Percentiles rank a stretch among this genome's conserved stretches.
phyloP scores from a whole-genome alignment of 768 basidiomycete genomes.

The Dioszegia aurantiaca region DNA sequence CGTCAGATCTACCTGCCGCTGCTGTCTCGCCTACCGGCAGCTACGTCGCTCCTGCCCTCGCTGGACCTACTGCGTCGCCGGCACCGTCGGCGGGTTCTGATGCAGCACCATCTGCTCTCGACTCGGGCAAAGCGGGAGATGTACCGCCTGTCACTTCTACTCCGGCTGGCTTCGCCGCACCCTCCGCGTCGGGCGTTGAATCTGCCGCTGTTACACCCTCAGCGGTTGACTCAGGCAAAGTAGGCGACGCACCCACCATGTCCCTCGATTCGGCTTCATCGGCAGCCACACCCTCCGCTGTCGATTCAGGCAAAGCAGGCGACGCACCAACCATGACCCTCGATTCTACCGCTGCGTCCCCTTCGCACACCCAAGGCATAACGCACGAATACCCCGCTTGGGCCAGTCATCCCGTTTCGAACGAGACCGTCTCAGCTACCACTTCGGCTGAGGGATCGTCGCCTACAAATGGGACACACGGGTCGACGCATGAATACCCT shows the following conservation, averaged over 20 bases:
- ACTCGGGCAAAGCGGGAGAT: slow-evolving; percentile 14
- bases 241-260: not conserved
- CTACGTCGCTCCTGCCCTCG: not conserved
- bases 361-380: slow-evolving; percentile 5
- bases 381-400: slow-evolving; percentile 17
- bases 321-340: not conserved
- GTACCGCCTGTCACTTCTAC: too few relatives aligned
- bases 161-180: too few relatives aligned
- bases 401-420: not conserved
- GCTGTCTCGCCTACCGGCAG: not conserved
- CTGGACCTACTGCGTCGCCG: slow-evolving; percentile 2
- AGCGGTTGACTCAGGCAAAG: slow-evolving; percentile 9
- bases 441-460: not conserved
- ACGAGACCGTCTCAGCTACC: slow-evolving; percentile 1
- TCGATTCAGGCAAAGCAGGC: slow-evolving; percentile 1
- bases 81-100: not conserved
- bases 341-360: not conserved
- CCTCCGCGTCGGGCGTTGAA: too few relatives aligned
- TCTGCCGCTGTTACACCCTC: not conserved
- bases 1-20: not conserved
- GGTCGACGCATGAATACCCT: slow-evolving; percentile 17
- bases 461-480: slow-evolving; percentile 12
- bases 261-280: slow-evolving; percentile 6
- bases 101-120: not conserved
- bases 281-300: slow-evolving; percentile 6